Percentiles rank a stretch among this genome's conserved stretches.
phyloP scores from a whole-genome alignment of 208 protist genomes.

The Trichomonas vaginalis region DNA sequence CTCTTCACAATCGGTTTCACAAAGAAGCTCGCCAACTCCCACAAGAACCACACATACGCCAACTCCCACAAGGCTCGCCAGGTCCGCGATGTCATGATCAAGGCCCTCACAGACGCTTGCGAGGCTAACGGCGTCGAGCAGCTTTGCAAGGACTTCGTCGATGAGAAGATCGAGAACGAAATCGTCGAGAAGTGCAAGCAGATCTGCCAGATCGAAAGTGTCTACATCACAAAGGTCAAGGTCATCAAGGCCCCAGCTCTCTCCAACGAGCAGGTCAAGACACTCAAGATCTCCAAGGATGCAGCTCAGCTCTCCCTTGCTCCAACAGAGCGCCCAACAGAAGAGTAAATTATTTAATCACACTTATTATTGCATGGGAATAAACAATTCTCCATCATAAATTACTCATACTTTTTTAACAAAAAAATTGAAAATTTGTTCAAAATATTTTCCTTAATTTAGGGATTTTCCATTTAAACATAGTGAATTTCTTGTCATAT shows the following conservation, averaged over 20 bases:
- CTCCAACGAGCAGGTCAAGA: neutral
- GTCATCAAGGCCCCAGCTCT: slow-evolving; percentile 10
- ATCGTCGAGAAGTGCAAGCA: neutral
- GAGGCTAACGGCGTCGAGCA: neutral
- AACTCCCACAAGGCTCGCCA: slow-evolving; percentile 40
- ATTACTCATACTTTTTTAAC: neutral
- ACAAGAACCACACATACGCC: slow-evolving; percentile 85
- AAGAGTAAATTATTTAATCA: neutral
- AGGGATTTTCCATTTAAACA: too few relatives aligned
- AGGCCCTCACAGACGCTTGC: neutral
- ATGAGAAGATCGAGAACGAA: neutral
- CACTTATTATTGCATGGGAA: neutral
- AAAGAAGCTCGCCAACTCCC: slow-evolving; percentile 64
- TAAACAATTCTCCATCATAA: neutral
- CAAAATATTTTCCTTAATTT: too few relatives aligned
- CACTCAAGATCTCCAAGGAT: neutral
- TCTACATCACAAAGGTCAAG: slow-evolving; percentile 1
- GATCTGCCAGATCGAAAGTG: neutral
- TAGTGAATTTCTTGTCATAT: too few relatives aligned
- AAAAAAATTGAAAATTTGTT: too few relatives aligned
- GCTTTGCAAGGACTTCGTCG: neutral
- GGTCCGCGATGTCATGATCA: neutral
- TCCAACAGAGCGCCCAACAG: neutral
- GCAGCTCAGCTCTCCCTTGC: neutral
- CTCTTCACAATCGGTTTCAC: slow-evolving; percentile 92